Evolutionary conservation across 176 grass and related monocot species (phyloP).

Genomic region (Rhynchospora pubera): DNA sequence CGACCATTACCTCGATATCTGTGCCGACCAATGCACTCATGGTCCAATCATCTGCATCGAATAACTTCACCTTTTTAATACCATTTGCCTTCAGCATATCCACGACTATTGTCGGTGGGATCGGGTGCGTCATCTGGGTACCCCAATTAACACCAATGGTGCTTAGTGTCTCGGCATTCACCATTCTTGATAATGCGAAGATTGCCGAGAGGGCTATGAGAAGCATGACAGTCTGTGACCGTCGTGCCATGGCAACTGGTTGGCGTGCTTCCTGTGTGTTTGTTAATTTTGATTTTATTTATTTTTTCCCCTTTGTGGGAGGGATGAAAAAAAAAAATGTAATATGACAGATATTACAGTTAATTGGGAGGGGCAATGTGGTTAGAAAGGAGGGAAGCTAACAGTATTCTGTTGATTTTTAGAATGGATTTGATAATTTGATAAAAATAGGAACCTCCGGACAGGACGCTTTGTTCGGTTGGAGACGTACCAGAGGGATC

Average conservation of each 20-base stretch:
- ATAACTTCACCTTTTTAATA: conserved; percentile 59
- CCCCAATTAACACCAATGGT: conserved; percentile 77
- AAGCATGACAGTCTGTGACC: conserved; percentile 20
- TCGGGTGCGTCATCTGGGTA: conserved; percentile 57
- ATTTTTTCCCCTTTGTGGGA: background rate
- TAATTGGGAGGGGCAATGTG: background rate
- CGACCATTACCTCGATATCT: conserved; percentile 73
- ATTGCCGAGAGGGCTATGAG: background rate
- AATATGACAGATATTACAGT: background rate
- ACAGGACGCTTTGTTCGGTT: background rate
- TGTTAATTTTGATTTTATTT: background rate
- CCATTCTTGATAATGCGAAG: background rate
- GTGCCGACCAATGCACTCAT: conserved; percentile 46
- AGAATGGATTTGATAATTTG: background rate
- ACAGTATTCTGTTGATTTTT: conserved; percentile 16
- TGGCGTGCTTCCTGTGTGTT: background rate
- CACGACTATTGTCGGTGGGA: conserved; percentile 34
- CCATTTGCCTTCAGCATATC: conserved; percentile 68
- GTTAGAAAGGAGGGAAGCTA: conserved; percentile 5
- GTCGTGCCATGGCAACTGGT: conserved; percentile 29
- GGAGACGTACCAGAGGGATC: background rate
- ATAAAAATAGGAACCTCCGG: background rate
- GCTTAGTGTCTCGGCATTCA: background rate
- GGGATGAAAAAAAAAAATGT: background rate
- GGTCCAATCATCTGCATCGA: conserved; percentile 64